Conservation (phyloP, 345 rosid species). For the Litchi chinensis region DNA sequence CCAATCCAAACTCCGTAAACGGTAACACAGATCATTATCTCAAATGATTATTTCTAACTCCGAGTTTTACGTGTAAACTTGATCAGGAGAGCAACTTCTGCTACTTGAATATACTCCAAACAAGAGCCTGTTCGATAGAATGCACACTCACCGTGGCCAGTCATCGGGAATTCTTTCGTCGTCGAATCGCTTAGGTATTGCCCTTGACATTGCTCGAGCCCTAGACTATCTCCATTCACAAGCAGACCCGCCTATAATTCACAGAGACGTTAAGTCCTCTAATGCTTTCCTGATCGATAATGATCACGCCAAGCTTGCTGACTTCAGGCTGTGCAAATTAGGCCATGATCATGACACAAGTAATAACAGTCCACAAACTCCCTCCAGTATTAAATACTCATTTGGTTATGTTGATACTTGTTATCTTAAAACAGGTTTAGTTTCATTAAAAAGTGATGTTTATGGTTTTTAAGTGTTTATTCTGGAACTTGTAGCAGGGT, state of each 20-base stretch:
- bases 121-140: conserved; percentile 46
- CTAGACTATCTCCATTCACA: conserved; percentile 46
- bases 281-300: conserved; percentile 40
- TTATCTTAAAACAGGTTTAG: conserved; percentile 41
- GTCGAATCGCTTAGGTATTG: conserved; percentile 46
- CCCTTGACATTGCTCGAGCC: conserved; percentile 48
- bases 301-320: conserved; percentile 45
- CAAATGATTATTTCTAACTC: background rate
- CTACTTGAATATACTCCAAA: conserved; percentile 44
- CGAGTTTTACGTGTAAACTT: background rate
- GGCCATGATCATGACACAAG: conserved; percentile 22
- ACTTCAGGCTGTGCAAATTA: conserved; percentile 50
- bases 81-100: conserved; percentile 49
- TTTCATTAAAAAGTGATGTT: conserved; percentile 41
- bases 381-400: conserved; percentile 42
- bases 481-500: conserved; percentile 42
- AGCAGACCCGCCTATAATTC: conserved; percentile 50
- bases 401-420: conserved; percentile 36
- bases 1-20: no score
- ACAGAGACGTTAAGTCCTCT: conserved; percentile 67
- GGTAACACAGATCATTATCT: background rate
- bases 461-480: conserved; percentile 44
- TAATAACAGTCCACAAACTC: conserved; percentile 8
- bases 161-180: conserved; percentile 34
- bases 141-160: conserved; percentile 45